Conservation (phyloP, 1,139 yeast species). For the Debaryomyces sp. region DNA sequence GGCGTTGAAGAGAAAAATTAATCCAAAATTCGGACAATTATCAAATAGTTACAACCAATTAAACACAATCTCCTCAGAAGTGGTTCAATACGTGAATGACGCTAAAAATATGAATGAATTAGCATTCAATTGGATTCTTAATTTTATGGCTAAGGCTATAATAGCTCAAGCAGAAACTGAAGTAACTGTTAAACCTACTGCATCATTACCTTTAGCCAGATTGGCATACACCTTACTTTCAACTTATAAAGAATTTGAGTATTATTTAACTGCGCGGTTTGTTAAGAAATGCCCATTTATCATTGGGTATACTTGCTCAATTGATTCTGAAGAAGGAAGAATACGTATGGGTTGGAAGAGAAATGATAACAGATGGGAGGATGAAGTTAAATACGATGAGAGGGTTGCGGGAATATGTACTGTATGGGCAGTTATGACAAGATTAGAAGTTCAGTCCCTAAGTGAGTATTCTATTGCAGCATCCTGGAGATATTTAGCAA, state of each 20-base stretch:
- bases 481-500: conserved; percentile 78
- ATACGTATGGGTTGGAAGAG: conserved; percentile 86
- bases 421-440: conserved; percentile 74
- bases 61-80: conserved; percentile 49
- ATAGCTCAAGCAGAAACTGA: conserved; percentile 94
- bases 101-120: conserved; percentile 46
- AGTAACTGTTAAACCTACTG: conserved; percentile 74
- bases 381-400: conserved; percentile 74
- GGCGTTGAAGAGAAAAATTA: conserved; percentile 65
- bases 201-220: conserved; percentile 80
- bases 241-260: conserved; percentile 65
- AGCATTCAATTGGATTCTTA: conserved; percentile 72
- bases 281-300: conserved; percentile 90
- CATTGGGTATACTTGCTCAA: conserved; percentile 74
- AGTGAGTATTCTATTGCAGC: conserved; percentile 32
- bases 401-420: conserved; percentile 84
- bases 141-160: conserved; percentile 80
- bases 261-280: conserved; percentile 74
- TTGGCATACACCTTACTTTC: conserved; percentile 59
- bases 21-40: conserved; percentile 89
- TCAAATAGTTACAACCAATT: conserved; percentile 72
- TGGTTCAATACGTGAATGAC: conserved; percentile 49
- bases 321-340: conserved; percentile 85
- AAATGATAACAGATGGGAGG: conserved; percentile 73
- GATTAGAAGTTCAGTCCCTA: conserved; percentile 28